Base-by-base conservation (phyloP, 768 basidiomycete genomes). In the Mrakia frigida region DNA sequence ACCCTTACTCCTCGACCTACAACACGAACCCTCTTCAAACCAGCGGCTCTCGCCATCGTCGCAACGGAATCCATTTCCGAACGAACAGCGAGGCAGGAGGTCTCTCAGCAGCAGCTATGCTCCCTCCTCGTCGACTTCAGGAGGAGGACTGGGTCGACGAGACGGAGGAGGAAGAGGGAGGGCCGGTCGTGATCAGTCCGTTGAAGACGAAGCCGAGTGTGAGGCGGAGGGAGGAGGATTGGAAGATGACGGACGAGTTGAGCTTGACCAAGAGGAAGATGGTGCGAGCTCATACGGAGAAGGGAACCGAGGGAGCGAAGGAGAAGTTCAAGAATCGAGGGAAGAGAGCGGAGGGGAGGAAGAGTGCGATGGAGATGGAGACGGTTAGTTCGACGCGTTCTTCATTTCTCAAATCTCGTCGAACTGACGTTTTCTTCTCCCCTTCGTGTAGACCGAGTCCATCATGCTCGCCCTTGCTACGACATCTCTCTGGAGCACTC, bases 401-500 rank as follows among this genome's bases (percentile, higher is more conserved):
- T 14, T 33, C 61, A 14, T 6, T 68, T 35, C 46, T 14, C 13
- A 11, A 33, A 39, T 65, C 21, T 35, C 16, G 3, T 65, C 35
- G n/a, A 11, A n/a, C 65, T 68, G 65, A 68, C 65, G 6, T n/a
- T 23, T 68, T 25, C 11, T 7, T 41, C 9, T 43, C 13, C 25
- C 3, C 6, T 41, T n/a, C 63, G 3, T 21, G 1, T 18, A 68
- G 65, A 39, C 65, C 11, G 65, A 68, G 31, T 68, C 65, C 25
- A 68, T 68, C 65, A 41, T 68, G 65, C 65, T 68, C 21, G 65
- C 65, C 25, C 65, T 68, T 16, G 35, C 63, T 21, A 65, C 63
- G 6, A 31, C 63, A 1, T 39, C 63, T 5, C n/a, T 65, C 63
- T 65, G 63, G 63, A 31, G n/a, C 31, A 28, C 63, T 3, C 21